Evolutionary conservation across 805 yeast genomes (phyloP), one percentile per base, ranked within the genome.

Genomic region (Myxozyma udenii): DNA sequence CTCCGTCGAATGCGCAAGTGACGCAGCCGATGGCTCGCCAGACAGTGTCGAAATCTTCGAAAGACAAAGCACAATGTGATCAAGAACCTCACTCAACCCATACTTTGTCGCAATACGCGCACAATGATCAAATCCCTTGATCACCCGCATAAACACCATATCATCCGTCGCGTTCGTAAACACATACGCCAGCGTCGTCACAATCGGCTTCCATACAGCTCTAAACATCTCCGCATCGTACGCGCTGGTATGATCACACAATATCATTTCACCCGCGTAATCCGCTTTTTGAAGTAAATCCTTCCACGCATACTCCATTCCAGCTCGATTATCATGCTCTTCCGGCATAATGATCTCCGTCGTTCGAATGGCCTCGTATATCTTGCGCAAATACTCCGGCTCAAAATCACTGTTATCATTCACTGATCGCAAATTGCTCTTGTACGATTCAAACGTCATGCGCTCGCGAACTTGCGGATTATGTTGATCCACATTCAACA

Each of bases 301-400:
- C 28, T 65, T 66, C 76, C 76, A 73, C 16, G 80, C 74, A 63
- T 86, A 91, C 64, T 90, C 97, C 68, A 90, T 91, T 83, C 95
- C 85, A 65, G 85, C 88, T 19, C 88, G 86, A 9, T 89, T 87
- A 65, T 88, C 95, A 62, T 91, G 97, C 64, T 93, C 98, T 63
- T 93, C 98, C 0, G 98, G 98, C 90, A 95, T 87, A 44, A 93
- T 87, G 57, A 93, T 93, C 68, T 93, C 99, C 46, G 85, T 79
- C 50, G 84, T 87, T 55, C 80, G 77, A 49, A 93, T 90, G 1
- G 95, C 85, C 23, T 78, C 71, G 68, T 86, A 93, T 23, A 91
- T 88, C 57, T 79, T 85, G 53, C 83, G 81, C 55, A 91, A 73
- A 64, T 88, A 91, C 86, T 95, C 89, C 22, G 76, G 76, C 2